Conservation (phyloP, 208 protist species). For the Hexamita inflata region DNA sequence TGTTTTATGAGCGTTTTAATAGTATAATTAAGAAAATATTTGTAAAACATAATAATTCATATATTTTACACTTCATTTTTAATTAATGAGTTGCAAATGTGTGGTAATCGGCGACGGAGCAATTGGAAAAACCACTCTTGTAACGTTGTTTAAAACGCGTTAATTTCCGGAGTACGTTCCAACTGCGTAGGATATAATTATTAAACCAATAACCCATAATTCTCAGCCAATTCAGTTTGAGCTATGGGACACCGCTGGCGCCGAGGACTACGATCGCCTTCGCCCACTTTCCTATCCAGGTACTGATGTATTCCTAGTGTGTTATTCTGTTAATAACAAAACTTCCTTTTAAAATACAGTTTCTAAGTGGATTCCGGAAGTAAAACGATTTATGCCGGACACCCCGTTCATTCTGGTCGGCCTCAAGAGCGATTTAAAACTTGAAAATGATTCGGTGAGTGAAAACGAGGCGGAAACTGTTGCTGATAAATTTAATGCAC, state of each 20-base stretch:
- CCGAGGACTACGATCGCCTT: conserved; percentile 55
- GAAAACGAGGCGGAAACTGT: no score
- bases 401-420: conserved; percentile 52
- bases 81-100: no score
- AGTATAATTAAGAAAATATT: no score
- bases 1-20: no score
- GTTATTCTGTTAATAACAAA: conserved; percentile 55
- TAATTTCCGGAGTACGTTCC: conserved; percentile 37
- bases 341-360: conserved; percentile 58
- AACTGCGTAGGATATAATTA: conserved; percentile 47
- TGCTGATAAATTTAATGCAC: no score
- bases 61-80: no score
- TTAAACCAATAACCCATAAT: conserved; percentile 27
- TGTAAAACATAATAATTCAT: no score
- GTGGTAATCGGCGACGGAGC: conserved; percentile 46
- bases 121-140: conserved; percentile 41
- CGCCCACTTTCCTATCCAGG: conserved; percentile 51
- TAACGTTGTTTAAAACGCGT: conserved; percentile 30
- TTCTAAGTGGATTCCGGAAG: conserved; percentile 47
- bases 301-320: conserved; percentile 58
- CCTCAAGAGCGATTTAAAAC: conserved; percentile 54
- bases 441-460: no score
- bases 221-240: conserved; percentile 7
- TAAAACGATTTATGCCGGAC: conserved; percentile 30
- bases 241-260: conserved; percentile 47